Percentiles rank a stretch among this genome's conserved stretches.
Conservation (phyloP, 2,329 filamentous ascomycete species). For the Pyrenophora teres region DNA sequence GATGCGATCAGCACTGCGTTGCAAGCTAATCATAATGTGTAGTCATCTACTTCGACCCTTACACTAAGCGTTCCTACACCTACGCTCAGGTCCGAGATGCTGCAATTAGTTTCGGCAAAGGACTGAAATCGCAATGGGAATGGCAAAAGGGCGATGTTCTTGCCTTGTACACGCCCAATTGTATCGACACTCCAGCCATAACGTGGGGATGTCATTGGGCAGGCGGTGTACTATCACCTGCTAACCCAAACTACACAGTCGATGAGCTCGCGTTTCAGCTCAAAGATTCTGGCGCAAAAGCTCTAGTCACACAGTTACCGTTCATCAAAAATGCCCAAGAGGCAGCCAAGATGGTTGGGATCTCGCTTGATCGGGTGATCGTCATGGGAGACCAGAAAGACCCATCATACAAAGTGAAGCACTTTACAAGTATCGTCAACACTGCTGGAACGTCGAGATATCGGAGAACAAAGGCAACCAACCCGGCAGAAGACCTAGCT, state of each 20-base stretch:
- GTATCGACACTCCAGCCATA: constrained; percentile 76
- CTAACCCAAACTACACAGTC: constrained; percentile 84
- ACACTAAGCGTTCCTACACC: constrained; percentile 71
- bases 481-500: constrained; percentile 73
- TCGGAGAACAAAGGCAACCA: constrained; percentile 62
- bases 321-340: constrained; percentile 67
- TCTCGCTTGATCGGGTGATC: constrained; percentile 73
- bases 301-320: constrained; percentile 72
- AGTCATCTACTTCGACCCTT: constrained; percentile 80
- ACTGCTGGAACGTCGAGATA: constrained; percentile 63
- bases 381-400: constrained; percentile 74
- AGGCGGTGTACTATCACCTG: constrained; percentile 80
- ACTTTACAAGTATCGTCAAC: constrained; percentile 73
- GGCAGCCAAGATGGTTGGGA: constrained; percentile 71
- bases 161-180: constrained; percentile 79
- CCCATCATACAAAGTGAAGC: constrained; percentile 63
- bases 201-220: constrained; percentile 84
- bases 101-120: constrained; percentile 78
- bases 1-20: not conserved
- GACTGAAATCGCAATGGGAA: constrained; percentile 72
- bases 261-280: constrained; percentile 86
- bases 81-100: constrained; percentile 68
- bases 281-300: constrained; percentile 75
- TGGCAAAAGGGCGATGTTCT: constrained; percentile 87
- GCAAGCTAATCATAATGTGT: constrained; percentile 15